Base-by-base conservation (phyloP, 2,329 filamentous ascomycete species). In the Chaetomiaceae sp. region DNA sequence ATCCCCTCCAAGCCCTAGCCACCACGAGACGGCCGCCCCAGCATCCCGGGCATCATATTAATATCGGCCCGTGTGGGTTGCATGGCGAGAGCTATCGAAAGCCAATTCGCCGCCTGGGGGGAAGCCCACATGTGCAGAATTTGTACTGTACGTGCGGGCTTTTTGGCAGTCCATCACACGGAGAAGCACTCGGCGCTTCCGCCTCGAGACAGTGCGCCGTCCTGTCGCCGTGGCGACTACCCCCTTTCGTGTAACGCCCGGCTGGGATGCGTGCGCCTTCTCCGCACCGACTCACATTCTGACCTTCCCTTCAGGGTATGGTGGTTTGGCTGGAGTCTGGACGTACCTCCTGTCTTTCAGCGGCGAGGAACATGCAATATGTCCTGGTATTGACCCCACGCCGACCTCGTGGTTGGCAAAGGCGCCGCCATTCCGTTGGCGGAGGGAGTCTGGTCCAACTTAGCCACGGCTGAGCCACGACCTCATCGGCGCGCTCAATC, bases 61-160 rank as follows among this genome's bases (percentile, higher is more conserved):
- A 60, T 62, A 61, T 63, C 61, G 37, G 55, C 47, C 61, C 60
- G 61, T 47, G 48, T 37, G 50, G 51, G 39, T 43, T 57, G 58
- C 59, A 61, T 58, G 31, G 51, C 20, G 27, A 40, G 25, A 39
- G 46, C n/a, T 31, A 53, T 40, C 33, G 48, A 43, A 37, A 51
- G 43, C 43, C 47, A 38, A 58, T 54, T 58, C 48, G 46, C 48
- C 48, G 20, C 47, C 44, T 20, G 45, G 20, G 19, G 22, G n/a
- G n/a, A n/a, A n/a, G n/a, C n/a, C 8, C 23, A 20, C 33, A 33
- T 20, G 6, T 22, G 20, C 6, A 25, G 37, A 48, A 34, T 33
- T 31, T 34, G n/a, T 40, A 51, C 51, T 43, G 47, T 11, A 39
- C 23, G 31, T 40, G 46, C 25, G 25, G 34, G 25, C 34, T 36